phyloP scores from a whole-genome alignment of 192 early-diverging fungal genomes.

The Geosiphon pyriformis region DNA sequence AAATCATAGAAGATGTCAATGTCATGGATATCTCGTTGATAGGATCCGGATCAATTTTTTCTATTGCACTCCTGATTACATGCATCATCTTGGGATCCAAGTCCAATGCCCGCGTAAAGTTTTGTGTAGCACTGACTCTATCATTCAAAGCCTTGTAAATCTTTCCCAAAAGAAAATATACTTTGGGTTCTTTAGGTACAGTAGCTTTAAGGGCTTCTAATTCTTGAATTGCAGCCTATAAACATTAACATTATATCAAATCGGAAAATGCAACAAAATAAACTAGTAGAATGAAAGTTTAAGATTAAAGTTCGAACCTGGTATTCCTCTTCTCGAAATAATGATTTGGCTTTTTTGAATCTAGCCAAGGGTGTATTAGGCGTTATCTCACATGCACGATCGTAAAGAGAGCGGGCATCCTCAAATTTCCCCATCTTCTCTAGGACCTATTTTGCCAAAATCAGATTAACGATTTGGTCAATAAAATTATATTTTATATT shows the following conservation, averaged over 20 bases:
- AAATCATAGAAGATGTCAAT: too few relatives aligned
- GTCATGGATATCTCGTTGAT: neutral
- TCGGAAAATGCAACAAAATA: neutral
- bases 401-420: slow-evolving; percentile 57
- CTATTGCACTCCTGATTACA: slow-evolving; percentile 42
- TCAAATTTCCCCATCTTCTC: slow-evolving; percentile 49
- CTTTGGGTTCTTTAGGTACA: slow-evolving; percentile 45
- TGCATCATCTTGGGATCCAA: slow-evolving; percentile 42
- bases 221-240: slow-evolving; percentile 56
- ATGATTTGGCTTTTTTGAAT: slow-evolving; percentile 63
- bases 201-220: slow-evolving; percentile 53
- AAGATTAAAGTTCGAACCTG: neutral
- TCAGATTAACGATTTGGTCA: neutral
- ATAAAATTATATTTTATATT: neutral
- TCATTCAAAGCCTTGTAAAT: slow-evolving; percentile 50
- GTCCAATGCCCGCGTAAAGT: slow-evolving; percentile 63
- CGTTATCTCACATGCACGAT: slow-evolving; percentile 49
- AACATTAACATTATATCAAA: slow-evolving; percentile 25
- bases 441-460: slow-evolving; percentile 32
- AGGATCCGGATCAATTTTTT: slow-evolving; percentile 28
- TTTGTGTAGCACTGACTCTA: slow-evolving; percentile 44
- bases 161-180: slow-evolving; percentile 61
- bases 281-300: neutral
- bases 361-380: slow-evolving; percentile 50
- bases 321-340: slow-evolving; percentile 32